Evolutionary conservation across 805 yeast genomes (phyloP).

Genomic region (Saturnispora halmiae): DNA sequence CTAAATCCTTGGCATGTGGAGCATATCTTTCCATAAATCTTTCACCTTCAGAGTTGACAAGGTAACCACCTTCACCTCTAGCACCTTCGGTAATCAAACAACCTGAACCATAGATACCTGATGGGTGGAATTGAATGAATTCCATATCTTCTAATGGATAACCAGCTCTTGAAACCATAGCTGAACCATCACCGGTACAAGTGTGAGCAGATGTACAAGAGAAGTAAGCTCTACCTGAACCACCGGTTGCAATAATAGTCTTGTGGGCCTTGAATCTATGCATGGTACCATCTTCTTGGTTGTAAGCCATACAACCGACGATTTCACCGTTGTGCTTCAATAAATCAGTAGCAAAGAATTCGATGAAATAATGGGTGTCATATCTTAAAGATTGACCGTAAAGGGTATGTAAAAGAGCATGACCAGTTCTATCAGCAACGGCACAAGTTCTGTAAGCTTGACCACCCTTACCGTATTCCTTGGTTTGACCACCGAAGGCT

Average conservation of each 20-base stretch:
- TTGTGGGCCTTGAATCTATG: slow-evolving; percentile 97
- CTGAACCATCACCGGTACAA: slow-evolving; percentile 98
- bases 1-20: slow-evolving; percentile 96
- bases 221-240: slow-evolving; percentile 97
- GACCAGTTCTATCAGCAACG: slow-evolving; percentile 99
- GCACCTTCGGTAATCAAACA: slow-evolving; percentile 99
- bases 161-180: slow-evolving; percentile 98
- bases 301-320: slow-evolving; percentile 95
- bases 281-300: slow-evolving; percentile 97
- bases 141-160: slow-evolving; percentile 95
- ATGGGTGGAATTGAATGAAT: slow-evolving; percentile 98
- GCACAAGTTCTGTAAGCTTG: slow-evolving; percentile 99
- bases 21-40: slow-evolving; percentile 99
- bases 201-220: slow-evolving; percentile 99
- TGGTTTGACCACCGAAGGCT: slow-evolving; percentile 97
- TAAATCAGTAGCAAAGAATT: slow-evolving; percentile 90
- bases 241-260: slow-evolving; percentile 97
- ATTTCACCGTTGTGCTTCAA: slow-evolving; percentile 92
- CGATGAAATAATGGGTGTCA: slow-evolving; percentile 96
- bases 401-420: slow-evolving; percentile 88
- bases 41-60: slow-evolving; percentile 95
- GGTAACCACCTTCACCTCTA: slow-evolving; percentile 99
- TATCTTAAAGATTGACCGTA: slow-evolving; percentile 95
- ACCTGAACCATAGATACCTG: slow-evolving; percentile 98
- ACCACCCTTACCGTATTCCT: slow-evolving; percentile 94